Conservation (phyloP, 2,329 filamentous ascomycete genomes). For the Didymellaceae sp. region DNA sequence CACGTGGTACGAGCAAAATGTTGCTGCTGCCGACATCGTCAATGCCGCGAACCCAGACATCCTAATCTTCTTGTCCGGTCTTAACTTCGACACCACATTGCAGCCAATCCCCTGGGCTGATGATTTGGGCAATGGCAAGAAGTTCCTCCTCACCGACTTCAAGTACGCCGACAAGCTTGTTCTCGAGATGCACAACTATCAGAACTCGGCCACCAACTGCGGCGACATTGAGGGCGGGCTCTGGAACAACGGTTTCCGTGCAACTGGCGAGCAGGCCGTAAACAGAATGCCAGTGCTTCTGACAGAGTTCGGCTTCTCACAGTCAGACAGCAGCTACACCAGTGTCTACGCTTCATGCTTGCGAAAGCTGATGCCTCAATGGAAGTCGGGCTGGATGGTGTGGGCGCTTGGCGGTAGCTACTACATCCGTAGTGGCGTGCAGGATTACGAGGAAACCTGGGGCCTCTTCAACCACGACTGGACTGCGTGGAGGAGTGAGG, state of each 20-base stretch:
- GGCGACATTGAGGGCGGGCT: constrained; percentile 55
- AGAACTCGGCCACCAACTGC: constrained; percentile 59
- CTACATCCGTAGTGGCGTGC: constrained; percentile 56
- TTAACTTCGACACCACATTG: constrained; percentile 64
- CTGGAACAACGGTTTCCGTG: constrained; percentile 61
- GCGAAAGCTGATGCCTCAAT: constrained; percentile 59
- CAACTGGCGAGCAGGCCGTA: constrained; percentile 52
- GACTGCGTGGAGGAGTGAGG: constrained; percentile 50
- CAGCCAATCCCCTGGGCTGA: constrained; percentile 59
- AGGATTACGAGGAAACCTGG: constrained; percentile 62
- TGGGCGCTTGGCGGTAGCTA: constrained; percentile 67
- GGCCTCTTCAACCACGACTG: constrained; percentile 57
- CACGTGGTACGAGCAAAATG: constrained; percentile 61
- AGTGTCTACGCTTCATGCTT: constrained; percentile 60
- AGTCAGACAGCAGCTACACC: constrained; percentile 57
- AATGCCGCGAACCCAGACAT: constrained; percentile 59
- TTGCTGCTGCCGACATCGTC: constrained; percentile 58
- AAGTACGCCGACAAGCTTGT: constrained; percentile 62
- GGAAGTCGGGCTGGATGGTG: constrained; percentile 66
- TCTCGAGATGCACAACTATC: constrained; percentile 68
- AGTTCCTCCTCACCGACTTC: constrained; percentile 58
- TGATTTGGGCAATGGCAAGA: constrained; percentile 57
- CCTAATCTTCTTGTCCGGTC: constrained; percentile 66
- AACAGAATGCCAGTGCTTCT: constrained; percentile 62
- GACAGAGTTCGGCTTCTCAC: constrained; percentile 62